Percentiles rank a stretch among this genome's conserved stretches.
phyloP scores from a whole-genome alignment of 805 yeast species.

The Metschnikowia cubensis region DNA sequence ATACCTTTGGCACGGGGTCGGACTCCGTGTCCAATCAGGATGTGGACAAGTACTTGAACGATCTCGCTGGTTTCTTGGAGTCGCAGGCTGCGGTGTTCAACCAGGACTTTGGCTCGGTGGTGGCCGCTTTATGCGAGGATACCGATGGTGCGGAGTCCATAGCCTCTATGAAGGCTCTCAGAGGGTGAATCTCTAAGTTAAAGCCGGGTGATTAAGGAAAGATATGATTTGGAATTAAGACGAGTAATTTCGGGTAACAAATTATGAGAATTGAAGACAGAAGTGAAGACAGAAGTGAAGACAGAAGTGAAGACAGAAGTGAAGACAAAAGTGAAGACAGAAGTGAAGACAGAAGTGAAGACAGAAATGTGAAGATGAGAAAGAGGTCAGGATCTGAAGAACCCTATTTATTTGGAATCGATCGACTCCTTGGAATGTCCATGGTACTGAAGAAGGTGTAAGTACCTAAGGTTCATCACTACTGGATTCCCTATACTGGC shows the following conservation, averaged over 20 bases:
- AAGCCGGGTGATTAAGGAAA: background rate
- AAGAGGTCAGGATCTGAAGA: no score
- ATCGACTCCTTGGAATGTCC: no score
- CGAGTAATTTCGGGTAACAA: background rate
- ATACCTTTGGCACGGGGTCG: slow-evolving; percentile 4
- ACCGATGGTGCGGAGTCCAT: slow-evolving; percentile 11
- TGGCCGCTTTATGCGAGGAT: slow-evolving; percentile 5
- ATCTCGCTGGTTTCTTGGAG: slow-evolving; percentile 7
- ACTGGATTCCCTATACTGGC: no score
- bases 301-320: no score
- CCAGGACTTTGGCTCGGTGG: slow-evolving; percentile 15
- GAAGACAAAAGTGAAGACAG: no score
- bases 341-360: no score
- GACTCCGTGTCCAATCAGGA: slow-evolving; percentile 7
- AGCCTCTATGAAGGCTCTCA: slow-evolving; percentile 13
- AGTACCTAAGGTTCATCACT: no score
- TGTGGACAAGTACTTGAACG: slow-evolving; percentile 10
- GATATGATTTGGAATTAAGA: background rate
- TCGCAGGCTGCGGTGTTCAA: slow-evolving; percentile 14
- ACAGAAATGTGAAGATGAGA: no score
- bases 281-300: no score
- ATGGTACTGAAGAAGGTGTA: no score
- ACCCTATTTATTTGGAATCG: no score
- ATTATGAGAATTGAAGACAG: no score
- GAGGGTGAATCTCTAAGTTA: background rate